Evolutionary conservation across 345 rosid genomes (phyloP), one percentile per base, ranked within the genome.

Genomic region (Arabis alpina): DNA sequence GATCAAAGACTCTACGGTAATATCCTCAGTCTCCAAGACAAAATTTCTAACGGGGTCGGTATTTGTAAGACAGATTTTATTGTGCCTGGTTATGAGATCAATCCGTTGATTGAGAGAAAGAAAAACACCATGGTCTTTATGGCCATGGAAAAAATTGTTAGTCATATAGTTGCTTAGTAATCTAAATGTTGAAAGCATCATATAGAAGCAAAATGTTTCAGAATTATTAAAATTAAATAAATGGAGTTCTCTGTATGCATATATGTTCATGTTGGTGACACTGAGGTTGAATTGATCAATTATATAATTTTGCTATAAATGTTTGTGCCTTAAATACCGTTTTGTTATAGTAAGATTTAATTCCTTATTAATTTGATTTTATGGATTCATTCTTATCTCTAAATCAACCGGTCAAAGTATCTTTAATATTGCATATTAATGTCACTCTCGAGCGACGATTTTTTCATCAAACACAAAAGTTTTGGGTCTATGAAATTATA

Each of bases 41-140:
- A n/a, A 0, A 40, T 75, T 68, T 54, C 53, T 5, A 30, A 0
- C 2, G 68, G 45, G 40, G 30, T 75, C 53, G 40, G 51, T 53
- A 27, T 75, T 0, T 75, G 78, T 53, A 75, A 75, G 64, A 53
- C 74, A 6, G 47, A 47, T 45, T 68, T 68, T 9, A 45, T 4
- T 37, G 64, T 75, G 8, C 47, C 70, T 0, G 49, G 64, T 54
- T 61, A 15, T 28, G 1, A 47, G 10, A 62, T 54, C 30, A 75
- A 75, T 47, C 78, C 74, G 4, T 0, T 75, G 58, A 37, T 61
- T 40, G 64, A 53, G 53, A 75, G 10, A 40, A 75, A 68, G 5
- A 54, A 58, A 54, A 10, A 47, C 43, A 61, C 37, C 3, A 10
- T 10, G 30, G 63, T 62, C 24, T 75, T 75, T 30, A 4, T 14